A percentile compares a stretch with the other conserved stretches of the same genome.
Evolutionary conservation across 2,329 filamentous ascomycete species (phyloP).

Genomic region (Hymenoscyphus fraxineus): DNA sequence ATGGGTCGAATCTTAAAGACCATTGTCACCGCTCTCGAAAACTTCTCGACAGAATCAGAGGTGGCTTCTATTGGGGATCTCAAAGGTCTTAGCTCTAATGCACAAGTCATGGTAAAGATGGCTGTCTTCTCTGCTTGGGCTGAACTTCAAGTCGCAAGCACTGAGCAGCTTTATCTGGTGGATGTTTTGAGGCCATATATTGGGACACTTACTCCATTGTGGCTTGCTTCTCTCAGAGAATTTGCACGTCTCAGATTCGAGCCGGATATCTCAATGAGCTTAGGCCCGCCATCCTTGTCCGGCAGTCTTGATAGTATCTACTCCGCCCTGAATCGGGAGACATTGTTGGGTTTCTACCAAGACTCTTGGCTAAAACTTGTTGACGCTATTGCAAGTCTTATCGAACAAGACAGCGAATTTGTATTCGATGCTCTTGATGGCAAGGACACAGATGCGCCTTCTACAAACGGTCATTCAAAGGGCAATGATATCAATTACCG

Average conservation of each 20-base stretch:
- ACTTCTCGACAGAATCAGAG: constrained; percentile 78
- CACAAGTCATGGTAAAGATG: constrained; percentile 98
- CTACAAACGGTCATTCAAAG: constrained; percentile 48
- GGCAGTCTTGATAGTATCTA: constrained; percentile 92
- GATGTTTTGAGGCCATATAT: constrained; percentile 90
- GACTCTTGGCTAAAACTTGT: constrained; percentile 95
- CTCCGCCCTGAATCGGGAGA: constrained; percentile 89
- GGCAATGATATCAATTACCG: constrained; percentile 90
- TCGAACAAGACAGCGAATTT: constrained; percentile 95
- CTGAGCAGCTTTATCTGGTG: constrained; percentile 83
- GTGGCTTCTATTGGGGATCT: constrained; percentile 88
- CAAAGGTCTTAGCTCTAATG: constrained; percentile 88
- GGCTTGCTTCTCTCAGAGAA: constrained; percentile 88
- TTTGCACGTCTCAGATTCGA: constrained; percentile 93
- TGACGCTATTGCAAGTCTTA: constrained; percentile 93
- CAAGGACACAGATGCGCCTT: constrained; percentile 53
- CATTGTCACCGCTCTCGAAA: constrained; percentile 83
- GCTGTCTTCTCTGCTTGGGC: constrained; percentile 97
- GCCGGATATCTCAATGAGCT: constrained; percentile 89
- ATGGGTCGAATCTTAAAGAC: constrained; percentile 98
- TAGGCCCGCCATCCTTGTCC: constrained; percentile 75
- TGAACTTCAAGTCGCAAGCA: constrained; percentile 90
- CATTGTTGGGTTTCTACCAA: constrained; percentile 91
- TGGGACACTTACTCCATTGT: constrained; percentile 82
- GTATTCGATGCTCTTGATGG: constrained; percentile 96